Base-by-base conservation (phyloP, 176 grass and related monocot genomes). In the Echinochloa phyllopogon region DNA sequence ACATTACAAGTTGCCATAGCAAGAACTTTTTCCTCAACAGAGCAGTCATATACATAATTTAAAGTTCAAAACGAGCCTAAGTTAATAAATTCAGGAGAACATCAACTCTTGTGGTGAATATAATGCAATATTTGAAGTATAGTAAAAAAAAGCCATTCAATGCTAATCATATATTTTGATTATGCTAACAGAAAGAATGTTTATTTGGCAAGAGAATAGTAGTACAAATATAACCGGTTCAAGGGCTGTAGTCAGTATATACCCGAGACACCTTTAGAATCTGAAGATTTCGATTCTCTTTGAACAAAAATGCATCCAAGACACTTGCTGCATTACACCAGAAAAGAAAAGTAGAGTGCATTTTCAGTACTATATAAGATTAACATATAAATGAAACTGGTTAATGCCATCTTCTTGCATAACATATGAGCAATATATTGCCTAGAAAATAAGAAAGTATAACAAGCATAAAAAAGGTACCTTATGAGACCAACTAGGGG, bases 191-290 rank as follows among this genome's bases (percentile, higher is more conserved):
- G 57, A 0, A 38, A 53, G 6, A 44, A 25, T 25, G 10, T 24
- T 43, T 72, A 47, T 70, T 77, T 58, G 49, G 40, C 40, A 51
- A 59, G 25, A 69, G 15, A 64, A 33, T 9, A 67, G 16, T 39
- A 82, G 66, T 9, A 75, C 37, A 38, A 41, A 36, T 42, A 44
- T 58, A 41, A 50, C 53, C 18, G 36, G 43, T 69, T 45, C 36
- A 33, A 38, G 48, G 18, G n/a, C 27, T 43, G 6, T 15, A 76
- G 17, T 51, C 41, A 78, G 39, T 75, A 24, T 84, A 40, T 94
- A 98, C 95, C 95, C 84, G 92, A 91, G 65, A 98, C 92, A 73
- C 92, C 95, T 94, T 91, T 94, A 78, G 88, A 89, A 84, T 94
- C 88, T 67, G 86, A 91, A 53, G 86, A 43, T 83, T 93, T 98